A percentile compares a stretch with the other conserved stretches of the same genome.
Conservation (phyloP, 805 yeast species). For the Komagataella kurtzmanii region DNA sequence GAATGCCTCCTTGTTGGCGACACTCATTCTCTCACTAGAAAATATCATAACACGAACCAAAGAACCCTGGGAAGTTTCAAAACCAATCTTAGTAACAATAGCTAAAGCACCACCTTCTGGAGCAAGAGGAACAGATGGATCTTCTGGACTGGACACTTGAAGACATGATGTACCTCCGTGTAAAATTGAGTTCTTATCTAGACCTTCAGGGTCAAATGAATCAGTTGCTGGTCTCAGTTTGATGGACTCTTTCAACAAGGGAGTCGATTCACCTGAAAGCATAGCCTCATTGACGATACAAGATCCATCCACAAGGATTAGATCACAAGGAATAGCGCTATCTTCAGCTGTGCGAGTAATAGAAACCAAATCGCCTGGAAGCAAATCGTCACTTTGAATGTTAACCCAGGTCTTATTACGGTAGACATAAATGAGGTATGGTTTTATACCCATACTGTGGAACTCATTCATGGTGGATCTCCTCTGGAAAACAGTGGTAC, state of each 20-base stretch:
- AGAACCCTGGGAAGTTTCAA: conserved; percentile 96
- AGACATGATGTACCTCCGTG: conserved; percentile 96
- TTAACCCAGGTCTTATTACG: conserved; percentile 62
- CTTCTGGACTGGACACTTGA: conserved; percentile 69
- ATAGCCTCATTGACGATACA: conserved; percentile 97
- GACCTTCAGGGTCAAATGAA: conserved; percentile 56
- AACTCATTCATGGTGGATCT: conserved; percentile 90
- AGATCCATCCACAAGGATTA: conserved; percentile 75
- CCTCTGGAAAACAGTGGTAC: conserved; percentile 91
- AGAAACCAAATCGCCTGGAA: conserved; percentile 89
- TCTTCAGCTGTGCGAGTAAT: conserved; percentile 83
- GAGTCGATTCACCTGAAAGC: conserved; percentile 98
- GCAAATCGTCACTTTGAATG: conserved; percentile 56
- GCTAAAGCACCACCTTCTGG: conserved; percentile 94
- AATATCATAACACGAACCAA: conserved; percentile 95
- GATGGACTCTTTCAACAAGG: conserved; percentile 84
- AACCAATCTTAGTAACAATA: conserved; percentile 86
- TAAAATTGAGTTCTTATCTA: conserved; percentile 78
- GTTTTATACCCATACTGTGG: conserved; percentile 94
- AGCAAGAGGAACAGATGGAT: conserved; percentile 39
- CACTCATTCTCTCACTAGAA: conserved; percentile 92
- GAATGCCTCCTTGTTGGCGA: conserved; percentile 89
- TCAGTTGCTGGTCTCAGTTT: conserved; percentile 69
- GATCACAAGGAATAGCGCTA: conserved; percentile 87
- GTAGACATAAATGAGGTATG: conserved; percentile 63